phyloP scores from a whole-genome alignment of 306 rosid species.

The Medicago truncatula region DNA sequence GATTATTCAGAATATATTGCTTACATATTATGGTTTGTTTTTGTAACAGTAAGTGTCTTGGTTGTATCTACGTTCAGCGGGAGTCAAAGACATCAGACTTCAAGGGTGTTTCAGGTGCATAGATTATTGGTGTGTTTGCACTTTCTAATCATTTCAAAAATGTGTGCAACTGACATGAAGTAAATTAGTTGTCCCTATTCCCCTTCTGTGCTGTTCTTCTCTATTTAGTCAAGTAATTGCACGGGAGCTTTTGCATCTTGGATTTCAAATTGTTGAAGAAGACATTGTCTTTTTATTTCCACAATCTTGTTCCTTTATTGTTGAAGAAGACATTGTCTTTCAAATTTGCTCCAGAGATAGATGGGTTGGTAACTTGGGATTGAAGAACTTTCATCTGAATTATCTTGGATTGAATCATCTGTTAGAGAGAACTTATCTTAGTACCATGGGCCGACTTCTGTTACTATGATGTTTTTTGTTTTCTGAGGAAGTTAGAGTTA shows the following conservation, averaged over 20 bases:
- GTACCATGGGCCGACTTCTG: neutral
- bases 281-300: slow-evolving; percentile 3
- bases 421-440: neutral
- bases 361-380: neutral
- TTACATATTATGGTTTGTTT: slow-evolving; percentile 31
- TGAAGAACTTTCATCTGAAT: slow-evolving; percentile 3
- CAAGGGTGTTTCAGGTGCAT: slow-evolving; percentile 92
- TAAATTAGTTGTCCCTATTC: neutral
- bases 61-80: slow-evolving; percentile 91
- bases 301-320: slow-evolving; percentile 1
- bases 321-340: slow-evolving; percentile 16
- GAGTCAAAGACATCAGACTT: slow-evolving; percentile 82
- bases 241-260: slow-evolving; percentile 3
- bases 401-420: slow-evolving; percentile 5
- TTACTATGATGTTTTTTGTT: neutral
- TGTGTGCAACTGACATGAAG: slow-evolving; percentile 35
- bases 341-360: slow-evolving; percentile 13
- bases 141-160: slow-evolving; percentile 34
- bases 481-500: neutral
- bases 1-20: slow-evolving; percentile 17
- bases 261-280: slow-evolving; percentile 32
- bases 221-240: too few relatives aligned
- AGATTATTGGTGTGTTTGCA: slow-evolving; percentile 35
- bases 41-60: slow-evolving; percentile 87
- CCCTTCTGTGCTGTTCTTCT: too few relatives aligned